phyloP scores from a whole-genome alignment of 257 asterid genomes.

The Solanum lignicaule region DNA sequence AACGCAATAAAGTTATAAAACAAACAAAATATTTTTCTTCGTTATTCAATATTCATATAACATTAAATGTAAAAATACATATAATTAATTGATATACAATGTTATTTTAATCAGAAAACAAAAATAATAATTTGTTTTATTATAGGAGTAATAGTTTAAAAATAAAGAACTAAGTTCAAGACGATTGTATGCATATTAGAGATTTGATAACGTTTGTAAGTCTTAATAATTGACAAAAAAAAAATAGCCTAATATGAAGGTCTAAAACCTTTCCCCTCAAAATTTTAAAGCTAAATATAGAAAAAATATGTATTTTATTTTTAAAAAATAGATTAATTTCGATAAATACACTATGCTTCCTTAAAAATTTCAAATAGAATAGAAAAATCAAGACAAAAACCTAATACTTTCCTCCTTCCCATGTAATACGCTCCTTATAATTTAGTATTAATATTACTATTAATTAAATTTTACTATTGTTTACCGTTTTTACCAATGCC shows the following conservation, averaged over 20 bases:
- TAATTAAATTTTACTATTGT: not conserved
- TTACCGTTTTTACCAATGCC: not conserved
- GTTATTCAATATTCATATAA: not conserved
- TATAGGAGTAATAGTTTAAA: not conserved
- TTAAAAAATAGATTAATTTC: not conserved
- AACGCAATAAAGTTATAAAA: not conserved
- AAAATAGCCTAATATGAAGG: not conserved
- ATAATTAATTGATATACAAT: not conserved
- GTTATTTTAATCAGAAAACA: not conserved
- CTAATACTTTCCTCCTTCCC: not conserved
- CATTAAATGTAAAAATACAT: not conserved
- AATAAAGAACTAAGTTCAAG: not conserved
- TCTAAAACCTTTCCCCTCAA: not conserved
- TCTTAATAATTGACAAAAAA: accelerated
- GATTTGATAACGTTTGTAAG: not conserved
- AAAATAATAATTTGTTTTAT: not conserved
- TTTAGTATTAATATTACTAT: not conserved
- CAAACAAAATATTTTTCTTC: not conserved
- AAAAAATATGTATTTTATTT: not conserved
- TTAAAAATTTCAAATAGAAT: too few species aligned
- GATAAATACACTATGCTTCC: not conserved
- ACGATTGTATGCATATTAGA: not conserved
- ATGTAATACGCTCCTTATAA: not conserved
- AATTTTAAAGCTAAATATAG: not conserved
- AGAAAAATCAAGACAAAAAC: not conserved